A percentile compares a stretch with the other conserved stretches of the same genome.
These are phyloP conservation scores for Cryoendolithus antarcticus DNA, from an alignment of 2,329 filamentous ascomycete genomes.

Conservation along the genomic window DNA sequence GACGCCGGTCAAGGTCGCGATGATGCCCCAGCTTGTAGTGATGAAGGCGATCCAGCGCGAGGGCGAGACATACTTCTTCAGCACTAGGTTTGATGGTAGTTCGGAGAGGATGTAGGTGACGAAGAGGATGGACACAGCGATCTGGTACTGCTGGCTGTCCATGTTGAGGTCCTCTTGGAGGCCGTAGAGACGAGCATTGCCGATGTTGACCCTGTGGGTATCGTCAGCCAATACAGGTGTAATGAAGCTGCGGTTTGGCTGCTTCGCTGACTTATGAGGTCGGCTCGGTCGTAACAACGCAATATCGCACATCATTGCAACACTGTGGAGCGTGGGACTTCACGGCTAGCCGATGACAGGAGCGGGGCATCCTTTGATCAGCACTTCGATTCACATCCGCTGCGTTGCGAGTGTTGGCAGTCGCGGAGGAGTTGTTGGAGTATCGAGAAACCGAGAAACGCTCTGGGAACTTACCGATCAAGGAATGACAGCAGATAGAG, in stretches of 20 bases:
- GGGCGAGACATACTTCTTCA: slow-evolving; percentile 37
- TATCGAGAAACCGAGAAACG: not conserved
- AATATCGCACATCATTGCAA: not conserved
- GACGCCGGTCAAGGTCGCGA: slow-evolving; percentile 38
- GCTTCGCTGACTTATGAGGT: not conserved
- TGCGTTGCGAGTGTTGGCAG: not conserved
- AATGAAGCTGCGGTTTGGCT: slow-evolving; percentile 2
- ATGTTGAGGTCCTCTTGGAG: slow-evolving; percentile 36
- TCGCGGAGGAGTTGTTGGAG: not conserved
- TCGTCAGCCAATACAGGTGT: not conserved
- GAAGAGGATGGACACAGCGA: slow-evolving; percentile 10
- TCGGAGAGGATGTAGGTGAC: slow-evolving; percentile 31
- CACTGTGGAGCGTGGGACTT: not conserved
- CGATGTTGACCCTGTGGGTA: slow-evolving; percentile 30
- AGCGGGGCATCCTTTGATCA: too few species aligned
- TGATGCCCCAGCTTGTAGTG: slow-evolving; percentile 24
- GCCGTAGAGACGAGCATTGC: slow-evolving; percentile 26
- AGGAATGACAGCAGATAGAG: slow-evolving; percentile 44
- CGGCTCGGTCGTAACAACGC: not conserved
- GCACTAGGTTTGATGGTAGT: slow-evolving; percentile 33
- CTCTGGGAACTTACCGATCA: slow-evolving; percentile 35
- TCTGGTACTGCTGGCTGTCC: slow-evolving; percentile 26
- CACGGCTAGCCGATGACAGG: not conserved
- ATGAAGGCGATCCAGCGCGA: slow-evolving; percentile 20
- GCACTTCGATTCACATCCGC: not conserved